These are phyloP conservation scores for Chloroidium sp. DNA, from an alignment of 163 green algal genomes.

Conservation along the genomic window DNA sequence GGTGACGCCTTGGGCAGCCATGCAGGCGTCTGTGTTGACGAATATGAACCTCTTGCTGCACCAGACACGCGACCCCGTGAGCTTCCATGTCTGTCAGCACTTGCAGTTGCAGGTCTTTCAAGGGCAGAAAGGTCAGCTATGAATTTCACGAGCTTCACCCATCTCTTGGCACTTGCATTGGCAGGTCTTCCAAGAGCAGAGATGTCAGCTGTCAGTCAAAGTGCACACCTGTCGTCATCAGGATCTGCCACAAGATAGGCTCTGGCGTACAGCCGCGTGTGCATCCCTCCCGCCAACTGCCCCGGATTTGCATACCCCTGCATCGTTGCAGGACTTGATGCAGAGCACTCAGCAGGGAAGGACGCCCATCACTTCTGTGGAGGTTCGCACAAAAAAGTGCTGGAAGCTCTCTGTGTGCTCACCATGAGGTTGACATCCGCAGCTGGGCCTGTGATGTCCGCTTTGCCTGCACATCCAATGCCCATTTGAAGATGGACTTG, in stretches of 20 bases:
- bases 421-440: conserved; percentile 78
- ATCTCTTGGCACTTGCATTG: too few relatives aligned
- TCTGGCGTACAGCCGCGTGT: conserved; percentile 65
- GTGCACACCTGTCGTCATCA: conserved; percentile 17
- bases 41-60: conserved; percentile 64
- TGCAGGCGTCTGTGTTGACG: conserved; percentile 81
- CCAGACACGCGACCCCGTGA: not conserved
- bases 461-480: conserved; percentile 36
- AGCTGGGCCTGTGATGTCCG: conserved; percentile 73
- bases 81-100: not conserved
- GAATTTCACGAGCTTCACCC: too few relatives aligned
- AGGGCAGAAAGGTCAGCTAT: not conserved
- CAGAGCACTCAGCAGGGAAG: too few relatives aligned
- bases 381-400: too few relatives aligned
- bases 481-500: too few relatives aligned
- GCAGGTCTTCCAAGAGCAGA: too few relatives aligned
- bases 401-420: not conserved
- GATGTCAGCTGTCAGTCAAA: too few relatives aligned
- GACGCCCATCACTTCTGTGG: too few relatives aligned
- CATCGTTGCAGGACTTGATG: not conserved
- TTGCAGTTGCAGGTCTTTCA: not conserved
- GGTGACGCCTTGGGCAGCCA: conserved; percentile 76
- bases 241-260: conserved; percentile 64
- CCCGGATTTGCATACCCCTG: conserved; percentile 71
- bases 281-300: conserved; percentile 65